These are phyloP conservation scores for Isatis tinctoria DNA, from an alignment of 345 rosid species.

Conservation along the genomic window DNA sequence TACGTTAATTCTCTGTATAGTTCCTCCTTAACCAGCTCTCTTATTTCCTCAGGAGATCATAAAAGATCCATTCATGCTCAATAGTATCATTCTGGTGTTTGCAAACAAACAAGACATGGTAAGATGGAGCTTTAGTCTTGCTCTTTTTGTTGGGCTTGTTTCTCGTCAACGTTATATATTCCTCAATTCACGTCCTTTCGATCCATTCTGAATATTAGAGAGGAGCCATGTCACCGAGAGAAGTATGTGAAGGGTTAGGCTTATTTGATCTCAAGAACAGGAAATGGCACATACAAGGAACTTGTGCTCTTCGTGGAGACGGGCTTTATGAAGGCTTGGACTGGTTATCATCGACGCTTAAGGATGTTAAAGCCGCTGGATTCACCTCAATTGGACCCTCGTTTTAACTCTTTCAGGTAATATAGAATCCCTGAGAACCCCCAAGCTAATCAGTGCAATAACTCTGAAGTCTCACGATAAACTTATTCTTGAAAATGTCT, in stretches of 20 bases:
- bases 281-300: slow-evolving; percentile 99
- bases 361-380: slow-evolving; percentile 92
- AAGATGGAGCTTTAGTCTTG: slow-evolving; percentile 15
- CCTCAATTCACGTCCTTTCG: neutral
- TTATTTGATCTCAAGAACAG: slow-evolving; percentile 89
- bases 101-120: slow-evolving; percentile 99
- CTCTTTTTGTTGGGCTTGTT: neutral
- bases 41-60: slow-evolving; percentile 68
- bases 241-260: slow-evolving; percentile 90
- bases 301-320: slow-evolving; percentile 92
- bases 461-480: neutral
- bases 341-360: slow-evolving; percentile 85
- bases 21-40: slow-evolving; percentile 23
- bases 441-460: neutral
- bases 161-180: neutral
- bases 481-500: neutral
- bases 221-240: slow-evolving; percentile 98
- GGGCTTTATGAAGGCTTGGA: slow-evolving; percentile 98
- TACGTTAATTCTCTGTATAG: slow-evolving; percentile 16
- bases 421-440: neutral
- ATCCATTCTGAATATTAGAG: slow-evolving; percentile 38
- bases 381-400: slow-evolving; percentile 74
- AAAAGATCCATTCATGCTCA: slow-evolving; percentile 96
- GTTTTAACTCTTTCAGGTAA: slow-evolving; percentile 47
- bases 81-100: slow-evolving; percentile 88